Base-by-base conservation (phyloP, 305 asterid species). In the Fraxinus paxiana region DNA sequence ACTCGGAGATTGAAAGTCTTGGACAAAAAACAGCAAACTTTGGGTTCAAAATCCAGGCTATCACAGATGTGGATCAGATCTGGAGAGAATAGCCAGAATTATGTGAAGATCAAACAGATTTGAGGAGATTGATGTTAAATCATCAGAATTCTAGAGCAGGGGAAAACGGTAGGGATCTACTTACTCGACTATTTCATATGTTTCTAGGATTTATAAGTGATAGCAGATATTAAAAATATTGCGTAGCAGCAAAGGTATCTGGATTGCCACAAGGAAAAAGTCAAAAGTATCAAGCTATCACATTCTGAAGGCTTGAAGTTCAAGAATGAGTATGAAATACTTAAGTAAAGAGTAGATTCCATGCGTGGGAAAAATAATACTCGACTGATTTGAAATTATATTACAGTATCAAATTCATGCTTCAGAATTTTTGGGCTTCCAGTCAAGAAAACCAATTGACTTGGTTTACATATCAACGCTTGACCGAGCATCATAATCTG, bases 61-160 rank as follows among this genome's bases (percentile, higher is more conserved):
- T 17, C 63, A 6, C 9, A 15, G 24, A n/a, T n/a, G 63, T 5
- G 63, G 63, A 17, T 51, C 61, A n/a, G 9, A 51, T 54, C 63
- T 54, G 26, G 24, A 54, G 26, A 54, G 63, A 54, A 54, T 15
- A 61, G 70, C 15, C 30, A 7, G 13, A 4, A 61, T 20, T 61
- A 7, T 0, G 5, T 24, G 72, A 63, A 63, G 35, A 63, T 63
- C 72, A 63, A 63, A 63, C 17, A 63, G 72, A 63, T 22, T 63
- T 24, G 72, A 63, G 72, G 72, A 63, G 35, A 63, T 63, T 63
- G 72, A 63, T 63, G n/a, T 8, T 63, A 63, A 63, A 63, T 63
- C 72, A 22, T 59, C 30, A 6, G 30, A 56, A 18, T 22, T 26
- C 34, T 63, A 63, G 35, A 63, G 72, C 8, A 26, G 33, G 34